Evolutionary conservation across 176 grass and related monocot species (phyloP), one percentile per base, ranked within the genome.

Genomic region (Bolboschoenus planiculmis): DNA sequence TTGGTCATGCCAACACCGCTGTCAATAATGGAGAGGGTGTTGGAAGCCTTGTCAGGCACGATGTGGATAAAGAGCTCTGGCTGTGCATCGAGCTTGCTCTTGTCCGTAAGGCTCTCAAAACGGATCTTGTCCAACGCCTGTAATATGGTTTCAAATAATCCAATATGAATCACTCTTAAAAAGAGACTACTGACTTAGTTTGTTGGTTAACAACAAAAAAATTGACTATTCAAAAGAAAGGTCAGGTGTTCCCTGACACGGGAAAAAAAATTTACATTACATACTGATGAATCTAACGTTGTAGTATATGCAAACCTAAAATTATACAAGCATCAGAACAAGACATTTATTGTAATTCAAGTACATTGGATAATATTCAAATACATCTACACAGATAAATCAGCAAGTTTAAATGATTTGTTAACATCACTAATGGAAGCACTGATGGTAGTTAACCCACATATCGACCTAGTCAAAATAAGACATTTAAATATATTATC

Each of bases 71-170:
- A 97, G 1, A 97, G 85, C 87, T 97, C 95, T 4, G 95, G 95
- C 92, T 97, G 95, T 3, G 87, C 86, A 84, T 97, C 95, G 6
- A 97, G 87, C 92, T 97, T 97, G 90, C 90, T 97, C 92, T 97
- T 97, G 84, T 97, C 95, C 0, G 92, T 97, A 23, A 97, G 60
- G 60, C 95, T 90, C 92, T 97, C 95, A 1, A 97, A 97, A 78
- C 95, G 93, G 87, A 97, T 97, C 75, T 97, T 97, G 29, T 97
- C 95, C 95, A 97, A 85, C 0, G 95, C 95, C 95, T 97, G 90
- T 30, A n/a, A 10, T 36, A 81, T 30, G 47, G 29, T 9, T 50
- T 30, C 48, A 2, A 75, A 60, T 68, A 16, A 67, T 29, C n/a
- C 60, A 44, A 7, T 24, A 44, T 4, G 4, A 34, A 54, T 11